A percentile compares a stretch with the other conserved stretches of the same genome.
These are phyloP conservation scores for Penicillium salamii DNA, from an alignment of 495 filamentous ascomycete species.

Conservation along the genomic window DNA sequence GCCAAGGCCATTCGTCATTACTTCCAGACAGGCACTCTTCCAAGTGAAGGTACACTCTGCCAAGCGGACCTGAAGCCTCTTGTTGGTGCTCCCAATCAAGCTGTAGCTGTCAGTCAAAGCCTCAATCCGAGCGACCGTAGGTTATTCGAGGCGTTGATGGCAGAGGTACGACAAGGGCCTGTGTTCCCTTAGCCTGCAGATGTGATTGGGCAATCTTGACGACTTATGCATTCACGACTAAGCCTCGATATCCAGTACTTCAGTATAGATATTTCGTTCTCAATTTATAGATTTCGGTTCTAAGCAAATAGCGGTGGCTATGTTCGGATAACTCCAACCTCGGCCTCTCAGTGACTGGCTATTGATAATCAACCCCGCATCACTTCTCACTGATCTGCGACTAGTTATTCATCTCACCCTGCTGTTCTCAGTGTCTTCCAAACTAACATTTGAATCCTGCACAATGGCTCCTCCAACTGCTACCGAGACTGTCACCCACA, in stretches of 20 bases:
- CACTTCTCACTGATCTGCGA: background rate
- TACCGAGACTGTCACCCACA: constrained; percentile 24
- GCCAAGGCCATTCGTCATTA: constrained; percentile 42
- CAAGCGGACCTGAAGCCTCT: constrained; percentile 33
- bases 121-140: constrained; percentile 14
- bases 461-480: constrained; percentile 32
- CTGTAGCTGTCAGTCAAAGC: background rate
- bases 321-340: background rate
- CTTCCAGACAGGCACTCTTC: constrained; percentile 47
- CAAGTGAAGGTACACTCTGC: constrained; percentile 40
- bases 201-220: background rate
- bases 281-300: background rate
- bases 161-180: constrained; percentile 15
- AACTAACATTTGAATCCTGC: too few relatives aligned
- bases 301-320: too few relatives aligned
- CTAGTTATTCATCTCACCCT: too few relatives aligned
- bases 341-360: background rate
- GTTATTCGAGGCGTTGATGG: constrained; percentile 21
- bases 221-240: constrained; percentile 2
- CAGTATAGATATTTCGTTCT: background rate
- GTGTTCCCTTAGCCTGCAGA: too few relatives aligned
- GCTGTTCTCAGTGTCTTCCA: too few relatives aligned
- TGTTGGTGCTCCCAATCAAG: constrained; percentile 12
- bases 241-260: background rate
- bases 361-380: constrained; percentile 7